These are phyloP conservation scores for Gossypium bickii DNA, from an alignment of 345 rosid genomes.

Conservation along the genomic window DNA sequence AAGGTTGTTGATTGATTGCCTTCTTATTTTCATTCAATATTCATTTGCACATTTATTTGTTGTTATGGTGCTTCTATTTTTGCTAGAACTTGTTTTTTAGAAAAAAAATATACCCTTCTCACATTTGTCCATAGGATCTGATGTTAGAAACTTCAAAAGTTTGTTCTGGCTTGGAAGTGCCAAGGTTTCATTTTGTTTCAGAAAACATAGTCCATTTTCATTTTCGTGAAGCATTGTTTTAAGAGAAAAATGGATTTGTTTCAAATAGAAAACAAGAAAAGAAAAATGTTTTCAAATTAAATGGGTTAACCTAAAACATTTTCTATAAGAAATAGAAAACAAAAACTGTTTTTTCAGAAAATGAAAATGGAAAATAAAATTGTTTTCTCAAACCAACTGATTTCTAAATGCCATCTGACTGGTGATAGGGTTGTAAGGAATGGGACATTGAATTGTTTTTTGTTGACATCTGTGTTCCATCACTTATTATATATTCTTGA, in stretches of 20 bases:
- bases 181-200: neutral
- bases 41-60: neutral
- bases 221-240: neutral
- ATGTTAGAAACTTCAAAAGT: neutral
- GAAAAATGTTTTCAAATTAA: neutral
- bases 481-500: constrained; percentile 9
- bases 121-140: neutral
- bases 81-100: no score
- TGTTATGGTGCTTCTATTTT: no score
- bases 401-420: neutral
- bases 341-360: no score
- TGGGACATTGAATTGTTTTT: neutral
- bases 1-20: constrained; percentile 35
- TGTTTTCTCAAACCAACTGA: neutral
- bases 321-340: neutral
- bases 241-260: neutral
- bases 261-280: neutral
- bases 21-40: neutral
- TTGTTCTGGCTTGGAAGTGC: neutral
- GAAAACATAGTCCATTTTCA: neutral
- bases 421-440: neutral
- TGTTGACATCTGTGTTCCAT: neutral
- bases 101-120: neutral
- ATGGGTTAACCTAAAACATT: neutral
- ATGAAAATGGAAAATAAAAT: no score